Conservation (phyloP, 1,284 basidiomycete genomes). For the Trichosporon sp. region DNA sequence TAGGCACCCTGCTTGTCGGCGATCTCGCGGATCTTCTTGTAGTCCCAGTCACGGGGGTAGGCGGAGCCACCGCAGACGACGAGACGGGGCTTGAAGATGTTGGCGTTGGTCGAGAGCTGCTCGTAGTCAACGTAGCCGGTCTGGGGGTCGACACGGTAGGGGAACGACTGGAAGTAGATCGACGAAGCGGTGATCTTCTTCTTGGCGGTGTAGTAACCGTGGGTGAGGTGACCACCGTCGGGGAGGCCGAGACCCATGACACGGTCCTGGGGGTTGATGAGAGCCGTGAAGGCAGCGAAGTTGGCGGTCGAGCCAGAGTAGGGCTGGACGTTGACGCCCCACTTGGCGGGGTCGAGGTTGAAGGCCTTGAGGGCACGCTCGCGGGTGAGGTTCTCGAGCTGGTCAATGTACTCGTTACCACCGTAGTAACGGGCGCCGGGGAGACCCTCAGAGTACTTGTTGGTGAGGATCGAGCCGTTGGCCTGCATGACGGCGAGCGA, state of each 20-base stretch:
- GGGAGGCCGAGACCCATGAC: constrained; percentile 99
- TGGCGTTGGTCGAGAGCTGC: constrained; percentile 76
- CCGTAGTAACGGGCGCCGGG: constrained; percentile 96
- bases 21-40: constrained; percentile 71
- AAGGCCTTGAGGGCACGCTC: constrained; percentile 95
- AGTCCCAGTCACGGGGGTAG: constrained; percentile 99
- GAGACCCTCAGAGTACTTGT: constrained; percentile 97
- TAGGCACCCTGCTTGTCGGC: constrained; percentile 86
- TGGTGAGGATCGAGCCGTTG: constrained; percentile 97
- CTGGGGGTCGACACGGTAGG: constrained; percentile 79
- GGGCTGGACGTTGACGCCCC: constrained; percentile 99
- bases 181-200: constrained; percentile 99
- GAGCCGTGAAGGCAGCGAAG: constrained; percentile 95
- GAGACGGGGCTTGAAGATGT: constrained; percentile 93
- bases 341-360: constrained; percentile 81
- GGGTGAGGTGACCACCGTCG: constrained; percentile 96
- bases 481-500: constrained; percentile 93
- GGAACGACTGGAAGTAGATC: constrained; percentile 99
- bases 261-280: constrained; percentile 96
- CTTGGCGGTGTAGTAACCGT: constrained; percentile 98
- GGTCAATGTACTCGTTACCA: constrained; percentile 94
- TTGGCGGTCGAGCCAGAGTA: constrained; percentile 94
- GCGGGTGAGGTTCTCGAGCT: constrained; percentile 91
- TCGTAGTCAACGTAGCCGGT: constrained; percentile 91
- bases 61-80: constrained; percentile 98